Evolutionary conservation across 768 basidiomycete genomes (phyloP).

Genomic region (Rhodosporidiobolus odoratus): DNA sequence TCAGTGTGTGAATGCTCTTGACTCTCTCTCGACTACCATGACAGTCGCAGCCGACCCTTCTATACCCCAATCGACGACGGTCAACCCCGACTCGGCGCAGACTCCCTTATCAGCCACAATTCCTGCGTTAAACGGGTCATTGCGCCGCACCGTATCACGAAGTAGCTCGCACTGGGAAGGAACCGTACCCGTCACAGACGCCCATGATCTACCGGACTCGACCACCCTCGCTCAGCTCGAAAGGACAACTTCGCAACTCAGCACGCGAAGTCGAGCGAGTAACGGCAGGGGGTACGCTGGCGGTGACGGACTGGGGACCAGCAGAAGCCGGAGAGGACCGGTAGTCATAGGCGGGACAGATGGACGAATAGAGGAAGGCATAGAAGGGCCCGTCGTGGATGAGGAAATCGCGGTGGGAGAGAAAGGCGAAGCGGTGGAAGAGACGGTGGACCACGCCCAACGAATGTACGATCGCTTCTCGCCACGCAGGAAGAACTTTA

Average conservation of each 20-base stretch:
- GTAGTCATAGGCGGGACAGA: not conserved
- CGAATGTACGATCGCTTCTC: slow-evolving; percentile 14
- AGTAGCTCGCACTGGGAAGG: no score
- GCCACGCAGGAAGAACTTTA: not conserved
- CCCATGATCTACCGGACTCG: not conserved
- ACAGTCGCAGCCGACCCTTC: no score
- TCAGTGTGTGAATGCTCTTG: no score
- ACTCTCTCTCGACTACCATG: no score
- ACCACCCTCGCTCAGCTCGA: not conserved
- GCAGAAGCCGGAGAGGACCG: not conserved
- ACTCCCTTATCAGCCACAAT: no score
- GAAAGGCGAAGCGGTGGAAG: not conserved
- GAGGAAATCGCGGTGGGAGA: slow-evolving; percentile 1
- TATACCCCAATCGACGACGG: no score
- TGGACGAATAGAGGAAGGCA: not conserved
- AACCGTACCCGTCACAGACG: not conserved
- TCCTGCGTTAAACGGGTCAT: no score
- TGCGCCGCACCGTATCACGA: no score
- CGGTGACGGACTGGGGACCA: not conserved
- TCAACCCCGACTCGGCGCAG: no score
- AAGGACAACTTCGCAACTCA: not conserved
- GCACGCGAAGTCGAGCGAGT: not conserved
- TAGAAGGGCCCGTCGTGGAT: not conserved
- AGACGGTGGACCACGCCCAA: not conserved
- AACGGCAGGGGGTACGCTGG: not conserved